Evolutionary conservation across 2,329 filamentous ascomycete genomes (phyloP).

Genomic region (Thielaviopsis punctulata): DNA sequence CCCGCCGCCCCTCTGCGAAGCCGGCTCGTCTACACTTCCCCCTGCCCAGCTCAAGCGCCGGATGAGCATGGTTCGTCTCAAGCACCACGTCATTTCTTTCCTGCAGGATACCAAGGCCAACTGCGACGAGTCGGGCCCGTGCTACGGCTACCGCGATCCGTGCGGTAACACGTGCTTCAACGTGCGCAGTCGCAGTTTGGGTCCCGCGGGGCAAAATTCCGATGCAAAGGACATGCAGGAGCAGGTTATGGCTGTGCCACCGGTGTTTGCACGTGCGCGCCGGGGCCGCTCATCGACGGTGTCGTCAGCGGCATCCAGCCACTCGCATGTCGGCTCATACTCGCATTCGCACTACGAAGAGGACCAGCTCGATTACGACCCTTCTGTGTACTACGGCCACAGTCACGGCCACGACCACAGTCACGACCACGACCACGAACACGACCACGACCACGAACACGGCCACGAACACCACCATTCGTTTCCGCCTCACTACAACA

Average conservation of each 20-base stretch:
- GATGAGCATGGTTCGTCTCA: conserved; percentile 29
- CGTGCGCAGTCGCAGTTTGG: conserved; percentile 18
- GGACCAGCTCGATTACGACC: not conserved
- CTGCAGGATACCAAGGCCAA: conserved; percentile 46
- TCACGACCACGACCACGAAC: not conserved
- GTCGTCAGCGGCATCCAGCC: not conserved
- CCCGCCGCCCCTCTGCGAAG: not conserved
- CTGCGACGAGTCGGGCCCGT: conserved; percentile 43
- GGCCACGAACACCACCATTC: not conserved
- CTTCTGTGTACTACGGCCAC: no score
- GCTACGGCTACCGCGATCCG: conserved; percentile 47
- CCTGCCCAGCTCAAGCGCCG: conserved; percentile 26
- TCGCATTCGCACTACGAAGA: not conserved
- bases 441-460: conserved; percentile 6
- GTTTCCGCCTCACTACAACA: conserved; percentile 10
- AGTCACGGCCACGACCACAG: conserved; percentile 1
- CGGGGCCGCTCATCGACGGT: not conserved
- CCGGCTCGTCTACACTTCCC: conserved; percentile 1
- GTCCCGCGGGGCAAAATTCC: not conserved
- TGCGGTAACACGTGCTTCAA: conserved; percentile 51
- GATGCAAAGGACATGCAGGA: not conserved
- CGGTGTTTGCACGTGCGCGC: not conserved
- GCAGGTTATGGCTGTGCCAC: not conserved
- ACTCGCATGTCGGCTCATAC: not conserved
- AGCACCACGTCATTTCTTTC: conserved; percentile 43